Evolutionary conservation across 306 rosid species (phyloP).

Genomic region (Oxytropis ochrocephala): DNA sequence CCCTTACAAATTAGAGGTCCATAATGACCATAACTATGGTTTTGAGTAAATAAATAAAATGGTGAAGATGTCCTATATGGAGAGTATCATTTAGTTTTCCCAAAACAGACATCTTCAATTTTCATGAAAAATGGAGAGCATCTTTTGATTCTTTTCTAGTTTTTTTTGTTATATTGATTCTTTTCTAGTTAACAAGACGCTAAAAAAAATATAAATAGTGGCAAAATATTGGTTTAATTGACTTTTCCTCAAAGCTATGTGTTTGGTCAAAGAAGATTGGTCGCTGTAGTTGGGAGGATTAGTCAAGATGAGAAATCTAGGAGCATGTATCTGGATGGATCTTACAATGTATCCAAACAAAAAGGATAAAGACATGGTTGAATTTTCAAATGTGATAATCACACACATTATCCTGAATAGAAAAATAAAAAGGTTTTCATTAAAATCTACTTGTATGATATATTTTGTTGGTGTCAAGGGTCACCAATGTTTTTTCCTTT

Average conservation of each 20-base stretch:
- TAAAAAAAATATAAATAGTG: neutral
- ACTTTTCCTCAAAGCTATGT: neutral
- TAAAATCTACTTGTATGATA: neutral
- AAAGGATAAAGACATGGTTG: neutral
- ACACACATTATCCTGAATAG: neutral
- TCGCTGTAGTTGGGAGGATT: neutral
- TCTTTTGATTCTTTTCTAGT: no score
- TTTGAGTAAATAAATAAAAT: no score
- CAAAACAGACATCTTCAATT: no score
- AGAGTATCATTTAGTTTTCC: no score
- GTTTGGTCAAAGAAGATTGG: neutral
- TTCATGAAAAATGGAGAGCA: no score
- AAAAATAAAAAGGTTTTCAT: neutral
- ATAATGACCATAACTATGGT: no score
- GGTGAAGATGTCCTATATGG: no score
- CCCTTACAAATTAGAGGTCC: no score
- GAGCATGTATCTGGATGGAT: constrained; percentile 11
- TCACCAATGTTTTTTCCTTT: neutral
- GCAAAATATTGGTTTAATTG: neutral
- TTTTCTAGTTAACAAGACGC: no score
- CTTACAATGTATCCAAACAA: neutral
- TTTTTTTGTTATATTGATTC: no score
- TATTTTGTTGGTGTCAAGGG: neutral
- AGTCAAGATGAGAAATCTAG: neutral
- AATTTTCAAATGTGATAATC: constrained; percentile 8